Conservation (phyloP, 2,329 filamentous ascomycete species). For the Fusarium hostae region DNA sequence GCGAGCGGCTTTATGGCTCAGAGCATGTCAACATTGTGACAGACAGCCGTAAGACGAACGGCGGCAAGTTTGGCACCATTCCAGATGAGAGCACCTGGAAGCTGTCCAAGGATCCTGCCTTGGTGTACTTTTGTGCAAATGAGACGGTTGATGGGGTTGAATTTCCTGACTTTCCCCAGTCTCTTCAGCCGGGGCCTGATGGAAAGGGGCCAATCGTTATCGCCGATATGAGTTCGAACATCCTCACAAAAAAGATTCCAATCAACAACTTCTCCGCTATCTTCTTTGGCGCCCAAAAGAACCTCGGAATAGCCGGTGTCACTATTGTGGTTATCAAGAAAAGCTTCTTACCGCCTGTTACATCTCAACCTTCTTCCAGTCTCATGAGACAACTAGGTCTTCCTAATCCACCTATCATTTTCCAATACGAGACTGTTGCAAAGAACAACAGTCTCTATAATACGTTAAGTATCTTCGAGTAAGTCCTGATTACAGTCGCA, state of each 20-base stretch:
- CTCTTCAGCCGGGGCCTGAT: constrained; percentile 66
- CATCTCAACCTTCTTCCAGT: constrained; percentile 71
- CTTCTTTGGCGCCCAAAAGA: constrained; percentile 96
- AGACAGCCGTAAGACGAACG: constrained; percentile 73
- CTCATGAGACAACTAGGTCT: constrained; percentile 79
- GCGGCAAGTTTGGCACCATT: constrained; percentile 87
- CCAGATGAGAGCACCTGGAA: constrained; percentile 81
- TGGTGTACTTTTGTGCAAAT: constrained; percentile 93
- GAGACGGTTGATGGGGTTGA: constrained; percentile 96
- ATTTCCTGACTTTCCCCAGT: constrained; percentile 78
- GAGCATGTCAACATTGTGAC: constrained; percentile 80
- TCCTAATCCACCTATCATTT: constrained; percentile 80
- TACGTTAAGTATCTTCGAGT: constrained; percentile 91
- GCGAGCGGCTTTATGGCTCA: constrained; percentile 77
- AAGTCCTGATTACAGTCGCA: constrained; percentile 44
- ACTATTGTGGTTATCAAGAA: constrained; percentile 89
- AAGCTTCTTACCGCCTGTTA: constrained; percentile 75
- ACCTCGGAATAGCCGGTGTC: constrained; percentile 86
- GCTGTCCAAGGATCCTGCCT: constrained; percentile 72
- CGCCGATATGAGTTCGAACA: constrained; percentile 94
- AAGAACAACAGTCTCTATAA: constrained; percentile 98
- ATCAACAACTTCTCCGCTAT: constrained; percentile 83
- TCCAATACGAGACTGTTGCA: constrained; percentile 85
- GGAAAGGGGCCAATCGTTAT: constrained; percentile 80
- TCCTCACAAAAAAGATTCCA: constrained; percentile 82